Percentiles rank a stretch among this genome's conserved stretches.
Conservation (phyloP, 2,329 filamentous ascomycete species). For the Bertia moriformis region DNA sequence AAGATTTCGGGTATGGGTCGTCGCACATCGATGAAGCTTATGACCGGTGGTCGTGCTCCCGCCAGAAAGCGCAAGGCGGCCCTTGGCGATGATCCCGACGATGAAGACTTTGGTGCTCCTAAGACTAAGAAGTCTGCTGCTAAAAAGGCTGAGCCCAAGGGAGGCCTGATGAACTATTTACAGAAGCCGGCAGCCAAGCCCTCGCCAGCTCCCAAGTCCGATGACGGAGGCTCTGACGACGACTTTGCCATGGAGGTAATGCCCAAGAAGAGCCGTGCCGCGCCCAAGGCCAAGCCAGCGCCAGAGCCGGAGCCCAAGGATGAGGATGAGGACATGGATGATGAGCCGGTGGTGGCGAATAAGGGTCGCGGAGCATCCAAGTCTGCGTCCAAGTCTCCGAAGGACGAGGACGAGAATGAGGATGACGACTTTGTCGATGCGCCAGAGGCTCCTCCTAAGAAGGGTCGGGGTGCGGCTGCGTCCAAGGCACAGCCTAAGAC, state of each 20-base stretch:
- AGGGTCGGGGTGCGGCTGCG: constrained; percentile 6
- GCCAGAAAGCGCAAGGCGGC: constrained; percentile 37
- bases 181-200: not conserved
- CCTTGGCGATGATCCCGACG: constrained; percentile 24
- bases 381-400: not conserved
- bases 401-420: not conserved
- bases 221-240: not conserved
- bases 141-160: not conserved
- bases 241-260: not conserved
- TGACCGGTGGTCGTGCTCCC: constrained; percentile 46
- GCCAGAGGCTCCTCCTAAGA: not conserved
- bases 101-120: constrained; percentile 7
- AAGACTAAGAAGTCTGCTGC: constrained; percentile 18
- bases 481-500: constrained; percentile 31
- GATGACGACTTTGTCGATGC: not conserved
- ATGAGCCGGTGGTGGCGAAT: not conserved
- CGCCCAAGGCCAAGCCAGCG: constrained; percentile 15
- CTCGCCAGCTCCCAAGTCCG: not conserved
- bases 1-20: constrained; percentile 64
- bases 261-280: constrained; percentile 8
- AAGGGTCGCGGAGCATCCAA: not conserved
- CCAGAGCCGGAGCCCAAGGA: not conserved
- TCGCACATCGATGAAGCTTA: constrained; percentile 63
- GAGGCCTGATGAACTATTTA: not conserved
- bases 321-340: not conserved